Evolutionary conservation across 768 basidiomycete species (phyloP).

Genomic region (Russula sp.): DNA sequence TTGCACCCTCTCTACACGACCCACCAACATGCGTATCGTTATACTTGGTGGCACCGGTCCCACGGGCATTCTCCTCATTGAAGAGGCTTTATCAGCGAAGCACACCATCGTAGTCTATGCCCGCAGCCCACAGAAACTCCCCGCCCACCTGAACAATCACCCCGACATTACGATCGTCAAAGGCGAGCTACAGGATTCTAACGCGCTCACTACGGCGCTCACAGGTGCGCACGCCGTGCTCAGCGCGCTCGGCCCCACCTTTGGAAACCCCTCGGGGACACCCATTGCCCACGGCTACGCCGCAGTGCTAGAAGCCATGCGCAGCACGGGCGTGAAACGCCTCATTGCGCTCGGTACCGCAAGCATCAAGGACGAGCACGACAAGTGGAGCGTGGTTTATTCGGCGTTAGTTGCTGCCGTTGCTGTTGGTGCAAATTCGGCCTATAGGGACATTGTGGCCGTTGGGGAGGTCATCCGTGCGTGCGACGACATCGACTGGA

Average conservation of each 20-base stretch:
- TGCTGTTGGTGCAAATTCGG: constrained; percentile 41
- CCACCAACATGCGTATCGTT: constrained; percentile 44
- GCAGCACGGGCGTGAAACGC: constrained; percentile 44
- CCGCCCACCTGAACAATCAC: constrained; percentile 43
- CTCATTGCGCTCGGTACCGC: constrained; percentile 63
- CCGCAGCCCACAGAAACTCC: constrained; percentile 58
- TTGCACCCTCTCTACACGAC: not conserved
- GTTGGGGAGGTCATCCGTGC: constrained; percentile 53
- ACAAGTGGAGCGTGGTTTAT: constrained; percentile 48
- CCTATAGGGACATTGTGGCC: constrained; percentile 65
- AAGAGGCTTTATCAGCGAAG: constrained; percentile 43
- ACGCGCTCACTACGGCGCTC: constrained; percentile 46
- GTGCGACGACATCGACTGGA: constrained; percentile 55
- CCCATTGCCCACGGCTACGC: constrained; percentile 60
- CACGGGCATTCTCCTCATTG: constrained; percentile 49
- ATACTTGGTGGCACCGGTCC: constrained; percentile 70
- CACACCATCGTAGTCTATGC: constrained; percentile 55
- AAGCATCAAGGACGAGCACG: constrained; percentile 55
- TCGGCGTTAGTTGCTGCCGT: constrained; percentile 36
- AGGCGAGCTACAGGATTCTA: constrained; percentile 50
- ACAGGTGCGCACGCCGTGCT: constrained; percentile 56
- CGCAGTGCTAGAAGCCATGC: constrained; percentile 52
- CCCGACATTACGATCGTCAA: constrained; percentile 44
- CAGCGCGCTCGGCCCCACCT: constrained; percentile 55
- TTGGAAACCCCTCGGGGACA: constrained; percentile 40